These are phyloP conservation scores for Venturia effusa DNA, from an alignment of 2,329 filamentous ascomycete species.

Conservation along the genomic window DNA sequence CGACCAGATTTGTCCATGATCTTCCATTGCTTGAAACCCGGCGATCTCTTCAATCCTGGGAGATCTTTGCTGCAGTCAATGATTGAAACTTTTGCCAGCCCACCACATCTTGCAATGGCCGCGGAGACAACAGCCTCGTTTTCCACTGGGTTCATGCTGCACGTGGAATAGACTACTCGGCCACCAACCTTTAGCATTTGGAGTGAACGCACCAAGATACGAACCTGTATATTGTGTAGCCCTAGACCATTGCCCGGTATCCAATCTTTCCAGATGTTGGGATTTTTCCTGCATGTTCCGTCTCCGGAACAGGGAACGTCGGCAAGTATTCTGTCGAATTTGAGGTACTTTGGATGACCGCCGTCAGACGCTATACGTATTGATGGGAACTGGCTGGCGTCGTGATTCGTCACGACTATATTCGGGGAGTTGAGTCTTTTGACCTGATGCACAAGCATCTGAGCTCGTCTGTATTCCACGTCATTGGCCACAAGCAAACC, in stretches of 20 bases:
- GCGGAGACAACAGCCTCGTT: conserved; percentile 86
- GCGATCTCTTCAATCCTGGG: conserved; percentile 61
- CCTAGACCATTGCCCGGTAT: conserved; percentile 77
- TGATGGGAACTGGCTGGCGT: conserved; percentile 89
- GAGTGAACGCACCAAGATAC: conserved; percentile 82
- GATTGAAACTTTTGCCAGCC: conserved; percentile 67
- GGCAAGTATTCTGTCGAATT: conserved; percentile 92
- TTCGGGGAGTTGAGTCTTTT: conserved; percentile 96
- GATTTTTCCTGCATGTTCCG: conserved; percentile 87
- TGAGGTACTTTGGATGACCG: conserved; percentile 60
- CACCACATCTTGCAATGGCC: conserved; percentile 84
- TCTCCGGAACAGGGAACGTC: conserved; percentile 97
- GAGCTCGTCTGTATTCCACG: conserved; percentile 88
- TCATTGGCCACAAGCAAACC: conserved; percentile 93
- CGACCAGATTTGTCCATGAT: conserved; percentile 79
- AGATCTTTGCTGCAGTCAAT: conserved; percentile 73
- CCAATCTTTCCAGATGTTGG: conserved; percentile 93
- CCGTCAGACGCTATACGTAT: conserved; percentile 64
- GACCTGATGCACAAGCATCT: conserved; percentile 95
- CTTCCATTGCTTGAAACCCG: conserved; percentile 74
- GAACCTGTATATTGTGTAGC: conserved; percentile 73
- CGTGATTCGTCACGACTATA: conserved; percentile 93
- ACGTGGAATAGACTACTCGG: conserved; percentile 93
- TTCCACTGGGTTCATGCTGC: conserved; percentile 97
- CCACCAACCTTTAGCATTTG: conserved; percentile 96